Conservation (phyloP, 2,329 filamentous ascomycete species). For the Fusarium guadeloupense region DNA sequence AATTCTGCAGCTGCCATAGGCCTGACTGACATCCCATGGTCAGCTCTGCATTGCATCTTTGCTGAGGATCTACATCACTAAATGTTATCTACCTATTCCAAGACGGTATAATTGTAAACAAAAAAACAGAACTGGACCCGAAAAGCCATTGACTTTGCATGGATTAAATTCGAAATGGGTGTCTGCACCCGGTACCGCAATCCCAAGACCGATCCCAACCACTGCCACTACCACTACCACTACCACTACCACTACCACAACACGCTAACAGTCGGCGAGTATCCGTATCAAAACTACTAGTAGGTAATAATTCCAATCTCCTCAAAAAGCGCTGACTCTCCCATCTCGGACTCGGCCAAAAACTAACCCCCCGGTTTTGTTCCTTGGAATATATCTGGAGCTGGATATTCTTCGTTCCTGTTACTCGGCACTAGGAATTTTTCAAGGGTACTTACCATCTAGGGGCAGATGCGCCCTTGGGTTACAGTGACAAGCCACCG, state of each 20-base stretch:
- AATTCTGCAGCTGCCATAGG: conserved; percentile 4
- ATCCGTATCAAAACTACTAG: not conserved
- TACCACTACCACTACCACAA: too few species aligned
- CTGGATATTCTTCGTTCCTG: not conserved
- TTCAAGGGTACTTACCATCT: not conserved
- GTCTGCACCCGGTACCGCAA: conserved; percentile 11
- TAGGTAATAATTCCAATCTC: conserved; percentile 11
- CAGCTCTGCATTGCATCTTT: not conserved
- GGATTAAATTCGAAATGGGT: conserved; percentile 4
- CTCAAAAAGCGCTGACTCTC: not conserved
- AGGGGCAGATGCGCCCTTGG: not conserved
- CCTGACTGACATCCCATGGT: too few species aligned
- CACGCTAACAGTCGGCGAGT: conserved; percentile 9
- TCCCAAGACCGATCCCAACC: conserved; percentile 9
- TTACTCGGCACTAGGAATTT: conserved; percentile 1
- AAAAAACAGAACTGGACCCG: not conserved
- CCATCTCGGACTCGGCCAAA: conserved; percentile 8
- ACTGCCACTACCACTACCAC: not conserved
- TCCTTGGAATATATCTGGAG: conserved; percentile 15
- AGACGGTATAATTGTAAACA: not conserved
- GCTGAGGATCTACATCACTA: conserved; percentile 5
- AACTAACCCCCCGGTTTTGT: not conserved
- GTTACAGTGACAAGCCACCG: conserved; percentile 30
- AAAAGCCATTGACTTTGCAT: conserved; percentile 15
- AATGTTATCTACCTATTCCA: not conserved